Conservation (phyloP, 306 rosid genomes). For the Acacia crassicarpa region DNA sequence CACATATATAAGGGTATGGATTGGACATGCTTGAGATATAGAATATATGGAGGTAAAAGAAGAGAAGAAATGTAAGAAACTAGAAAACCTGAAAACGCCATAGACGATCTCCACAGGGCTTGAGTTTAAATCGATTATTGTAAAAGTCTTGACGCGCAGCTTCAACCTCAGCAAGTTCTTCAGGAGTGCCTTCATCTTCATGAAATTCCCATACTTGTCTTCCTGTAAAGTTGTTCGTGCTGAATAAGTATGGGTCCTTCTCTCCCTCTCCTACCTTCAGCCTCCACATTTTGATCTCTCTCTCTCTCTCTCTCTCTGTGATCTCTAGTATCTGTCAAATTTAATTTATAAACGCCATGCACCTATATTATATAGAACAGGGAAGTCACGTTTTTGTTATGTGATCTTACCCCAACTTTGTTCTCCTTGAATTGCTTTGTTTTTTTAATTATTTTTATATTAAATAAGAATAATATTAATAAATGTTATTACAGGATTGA, state of each 20-base stretch:
- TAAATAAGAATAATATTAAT: no score
- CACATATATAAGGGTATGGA: no score
- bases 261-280: constrained; percentile 57
- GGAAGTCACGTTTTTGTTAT: no score
- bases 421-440: no score
- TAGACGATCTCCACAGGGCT: constrained; percentile 49
- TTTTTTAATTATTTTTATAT: no score
- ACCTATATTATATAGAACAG: no score
- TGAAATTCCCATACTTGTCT: constrained; percentile 62
- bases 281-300: constrained; percentile 44
- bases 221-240: constrained; percentile 53
- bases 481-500: no score
- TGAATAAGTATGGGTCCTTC: constrained; percentile 40
- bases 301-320: background rate
- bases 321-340: no score
- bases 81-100: constrained; percentile 58
- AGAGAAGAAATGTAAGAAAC: background rate
- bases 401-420: no score
- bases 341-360: no score
- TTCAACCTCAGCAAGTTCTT: constrained; percentile 49
- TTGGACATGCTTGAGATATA: no score
- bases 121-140: constrained; percentile 37
- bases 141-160: constrained; percentile 50
- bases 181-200: constrained; percentile 29
- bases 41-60: background rate